These are phyloP conservation scores for Aspergillus neoniger DNA, from an alignment of 2,329 filamentous ascomycete genomes.

Conservation along the genomic window DNA sequence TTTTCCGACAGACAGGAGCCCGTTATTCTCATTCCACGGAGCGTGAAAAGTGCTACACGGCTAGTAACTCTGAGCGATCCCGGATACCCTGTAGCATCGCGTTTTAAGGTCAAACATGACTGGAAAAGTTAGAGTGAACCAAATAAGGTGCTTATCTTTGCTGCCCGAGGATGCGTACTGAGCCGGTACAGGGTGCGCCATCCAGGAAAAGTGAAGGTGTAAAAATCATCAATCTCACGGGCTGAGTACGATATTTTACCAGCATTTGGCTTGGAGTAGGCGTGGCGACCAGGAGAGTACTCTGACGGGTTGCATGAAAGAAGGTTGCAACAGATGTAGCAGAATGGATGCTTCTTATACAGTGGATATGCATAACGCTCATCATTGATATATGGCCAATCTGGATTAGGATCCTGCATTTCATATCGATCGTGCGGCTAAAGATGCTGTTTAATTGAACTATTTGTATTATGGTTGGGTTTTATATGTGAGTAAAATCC, in stretches of 20 bases:
- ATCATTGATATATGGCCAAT: no score
- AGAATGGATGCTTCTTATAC: slow-evolving; percentile 14
- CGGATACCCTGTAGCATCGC: background rate
- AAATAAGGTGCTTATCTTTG: no score
- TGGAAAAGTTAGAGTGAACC: background rate
- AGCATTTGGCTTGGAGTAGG: no score
- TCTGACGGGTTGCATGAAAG: background rate
- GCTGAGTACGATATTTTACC: background rate
- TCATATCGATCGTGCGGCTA: no score
- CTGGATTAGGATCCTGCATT: no score
- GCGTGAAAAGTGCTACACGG: no score
- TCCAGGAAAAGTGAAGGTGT: background rate
- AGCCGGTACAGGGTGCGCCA: background rate
- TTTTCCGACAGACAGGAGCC: background rate
- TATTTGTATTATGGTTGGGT: no score
- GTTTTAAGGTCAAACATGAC: background rate
- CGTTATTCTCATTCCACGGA: background rate
- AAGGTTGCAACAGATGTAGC: background rate
- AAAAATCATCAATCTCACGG: background rate
- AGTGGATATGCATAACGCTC: no score
- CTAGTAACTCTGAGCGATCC: no score
- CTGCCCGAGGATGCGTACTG: background rate
- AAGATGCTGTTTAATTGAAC: no score
- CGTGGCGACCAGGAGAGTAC: no score
- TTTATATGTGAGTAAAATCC: no score